Evolutionary conservation across 371 early-diverging fungal genomes (phyloP), one percentile per base, ranked within the genome.

Genomic region (Rhizopus microsporus): DNA sequence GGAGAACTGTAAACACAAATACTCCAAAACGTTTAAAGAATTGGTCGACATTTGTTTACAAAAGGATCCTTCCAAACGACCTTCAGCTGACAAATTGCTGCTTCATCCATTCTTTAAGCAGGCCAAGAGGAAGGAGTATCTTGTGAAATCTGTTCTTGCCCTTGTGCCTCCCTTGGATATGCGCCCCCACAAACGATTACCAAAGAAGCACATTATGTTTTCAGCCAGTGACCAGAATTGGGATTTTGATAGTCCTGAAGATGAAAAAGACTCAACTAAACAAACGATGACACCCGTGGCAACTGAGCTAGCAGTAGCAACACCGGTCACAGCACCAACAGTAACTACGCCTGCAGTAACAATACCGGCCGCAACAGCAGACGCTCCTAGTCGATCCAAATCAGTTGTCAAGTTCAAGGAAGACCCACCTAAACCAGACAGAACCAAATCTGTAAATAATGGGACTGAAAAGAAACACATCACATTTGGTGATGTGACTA

Each of bases 21-120:
- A 88, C 63, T 81, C 88, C 1, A 93, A 85, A 56, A 29, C 73
- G 1, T 89, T 93, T 55, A 92, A 93, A 60, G 94, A 95, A 10
- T 87, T 95, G 89, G 88, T 93, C 48, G 93, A 93, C 63, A 38
- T 63, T 23, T 93, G 95, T 74, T 71, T 95, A 17, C 77, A 85
- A 50, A 93, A 92, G 61, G 94, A 95, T 63, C 93, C 93, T 1
- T 57, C 71, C 5, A 88, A 87, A 68, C 76, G 93, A 72, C 93
- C 93, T 3, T 77, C 86, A 1, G 88, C 93, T 0, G 92, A 93
- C 59, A 91, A 87, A 58, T 72, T 95, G 8, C 57, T 92, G 30
- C 72, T 68, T 7, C 94, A 93, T 62, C 63, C 88, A 1, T 95
- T 95, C 66, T 93, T 93, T 74, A 93, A 87, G 60, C 84, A 83